Evolutionary conservation across 768 basidiomycete species (phyloP), one percentile per base, ranked within the genome.

Genomic region (Kwoniella shandongensis): DNA sequence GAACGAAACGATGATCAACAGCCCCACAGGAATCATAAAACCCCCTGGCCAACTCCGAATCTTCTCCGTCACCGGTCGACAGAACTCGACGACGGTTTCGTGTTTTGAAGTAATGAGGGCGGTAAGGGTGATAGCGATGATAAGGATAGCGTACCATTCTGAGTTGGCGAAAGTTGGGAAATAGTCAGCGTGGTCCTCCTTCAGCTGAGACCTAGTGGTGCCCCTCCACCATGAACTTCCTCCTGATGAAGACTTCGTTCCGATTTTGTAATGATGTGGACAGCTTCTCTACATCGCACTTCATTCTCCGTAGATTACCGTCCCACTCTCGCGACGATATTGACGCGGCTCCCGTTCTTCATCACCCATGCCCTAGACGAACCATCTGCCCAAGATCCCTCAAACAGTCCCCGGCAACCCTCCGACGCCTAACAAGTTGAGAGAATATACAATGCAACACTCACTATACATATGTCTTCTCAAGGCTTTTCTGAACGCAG

Each of bases 131-230:
- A 72, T 63, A 11, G 60, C 57, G 39, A 74, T 54, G 18, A 66
- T 47, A 12, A 66, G 45, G 13, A 74, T 62, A 4, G 59, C 57
- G 39, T 74, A 74, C 73, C 73, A 74, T 51, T 74, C 70, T 72
- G 62, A 1, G 27, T 22, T 25, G 30, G 27, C 30, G 44, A 20
- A 41, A 26, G 8, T 35, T 18, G 41, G 32, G 13, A 22, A 6
- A 22, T 41, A 23, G 22, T 23, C 13, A n/a, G 15, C 40, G 5
- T 17, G n/a, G 23, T 13, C 27, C 40, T 11, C 29, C 6, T 13
- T 18, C 25, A 22, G 11, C 15, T 29, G 38, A 40, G 38, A 35
- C 18, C n/a, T n/a, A n/a, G n/a, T n/a, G n/a, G n/a, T n/a, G n/a
- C n/a, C n/a, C n/a, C n/a, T n/a, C n/a, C n/a, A n/a, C n/a, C n/a